Conservation (phyloP, 2,329 filamentous ascomycete species). For the Talaromyces sp. region DNA sequence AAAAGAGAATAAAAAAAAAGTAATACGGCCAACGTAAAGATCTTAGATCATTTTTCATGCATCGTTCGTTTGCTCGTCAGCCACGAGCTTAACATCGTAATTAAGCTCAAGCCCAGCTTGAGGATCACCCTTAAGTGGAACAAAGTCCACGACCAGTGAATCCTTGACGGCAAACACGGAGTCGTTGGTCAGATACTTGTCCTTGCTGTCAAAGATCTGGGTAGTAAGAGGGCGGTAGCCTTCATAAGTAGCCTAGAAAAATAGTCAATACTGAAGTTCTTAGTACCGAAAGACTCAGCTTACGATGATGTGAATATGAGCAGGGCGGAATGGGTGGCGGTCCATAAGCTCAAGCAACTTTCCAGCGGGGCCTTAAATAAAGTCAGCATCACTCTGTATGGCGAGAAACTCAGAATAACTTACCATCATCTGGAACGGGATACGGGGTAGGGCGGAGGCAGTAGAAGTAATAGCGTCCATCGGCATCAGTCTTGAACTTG, state of each 20-base stretch:
- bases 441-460: conserved; percentile 63
- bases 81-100: conserved; percentile 55
- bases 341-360: conserved; percentile 62
- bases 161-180: conserved; percentile 64
- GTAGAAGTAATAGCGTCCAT: conserved; percentile 66
- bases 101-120: conserved; percentile 57
- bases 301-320: conserved; percentile 66
- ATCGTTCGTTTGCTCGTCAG: conserved; percentile 7
- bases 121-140: conserved; percentile 53
- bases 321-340: conserved; percentile 63
- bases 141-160: conserved; percentile 60
- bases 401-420: conserved; percentile 8
- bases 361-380: conserved; percentile 55
- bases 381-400: neutral
- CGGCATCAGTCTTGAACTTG: conserved; percentile 67
- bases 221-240: conserved; percentile 72
- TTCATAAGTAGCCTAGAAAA: conserved; percentile 54
- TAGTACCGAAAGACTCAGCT: conserved; percentile 21
- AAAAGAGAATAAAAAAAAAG: neutral
- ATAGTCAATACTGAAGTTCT: neutral
- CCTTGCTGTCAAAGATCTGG: conserved; percentile 73
- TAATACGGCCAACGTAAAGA: neutral
- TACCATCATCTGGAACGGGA: conserved; percentile 57
- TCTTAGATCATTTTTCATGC: conserved; percentile 4
- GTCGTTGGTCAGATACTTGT: conserved; percentile 64